Evolutionary conservation across 2,329 filamentous ascomycete species (phyloP).

Genomic region (Colletotrichum sp.): DNA sequence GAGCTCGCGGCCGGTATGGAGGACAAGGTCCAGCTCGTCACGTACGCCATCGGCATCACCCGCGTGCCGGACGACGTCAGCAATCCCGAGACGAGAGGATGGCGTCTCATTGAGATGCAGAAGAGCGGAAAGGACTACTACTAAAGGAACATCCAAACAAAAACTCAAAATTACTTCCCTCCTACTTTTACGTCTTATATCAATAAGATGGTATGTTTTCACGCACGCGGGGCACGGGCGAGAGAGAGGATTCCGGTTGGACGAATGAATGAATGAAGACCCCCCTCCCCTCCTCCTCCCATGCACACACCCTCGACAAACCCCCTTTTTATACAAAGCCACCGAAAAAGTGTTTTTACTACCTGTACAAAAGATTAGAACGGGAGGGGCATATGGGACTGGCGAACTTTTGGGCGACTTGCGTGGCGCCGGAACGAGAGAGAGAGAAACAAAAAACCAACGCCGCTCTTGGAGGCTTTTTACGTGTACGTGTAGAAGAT

Average conservation of each 20-base stretch:
- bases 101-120: constrained; percentile 97
- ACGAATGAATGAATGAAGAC: neutral
- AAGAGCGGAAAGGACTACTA: constrained; percentile 93
- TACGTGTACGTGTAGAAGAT: constrained; percentile 19
- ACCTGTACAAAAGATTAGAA: constrained; percentile 23
- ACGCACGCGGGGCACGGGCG: neutral
- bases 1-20: constrained; percentile 97
- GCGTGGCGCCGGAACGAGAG: neutral
- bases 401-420: constrained; percentile 10
- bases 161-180: neutral
- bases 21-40: constrained; percentile 97
- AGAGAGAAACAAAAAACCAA: neutral
- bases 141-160: constrained; percentile 34
- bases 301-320: neutral
- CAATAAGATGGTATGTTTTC: neutral
- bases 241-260: neutral
- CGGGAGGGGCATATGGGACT: constrained; percentile 11
- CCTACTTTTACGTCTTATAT: neutral
- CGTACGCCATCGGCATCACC: constrained; percentile 96
- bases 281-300: neutral
- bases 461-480: constrained; percentile 17
- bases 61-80: constrained; percentile 92
- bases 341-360: constrained; percentile 20
- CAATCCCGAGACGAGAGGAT: constrained; percentile 95
- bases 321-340: neutral